Base-by-base conservation (phyloP, 768 basidiomycete species). In the Lactarius trivialis region DNA sequence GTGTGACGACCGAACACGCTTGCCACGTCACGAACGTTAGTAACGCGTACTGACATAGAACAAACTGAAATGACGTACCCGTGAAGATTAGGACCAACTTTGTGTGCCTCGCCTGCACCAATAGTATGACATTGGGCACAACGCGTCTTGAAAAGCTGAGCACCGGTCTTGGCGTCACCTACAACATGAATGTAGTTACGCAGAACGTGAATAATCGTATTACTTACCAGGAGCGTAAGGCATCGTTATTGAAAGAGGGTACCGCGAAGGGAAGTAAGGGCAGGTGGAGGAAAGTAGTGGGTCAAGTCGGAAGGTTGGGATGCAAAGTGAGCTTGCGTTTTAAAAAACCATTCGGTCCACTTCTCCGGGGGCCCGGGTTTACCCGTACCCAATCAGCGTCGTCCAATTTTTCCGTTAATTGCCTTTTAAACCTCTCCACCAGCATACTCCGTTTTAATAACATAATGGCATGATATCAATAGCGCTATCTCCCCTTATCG, bases 61-160 rank as follows among this genome's bases (percentile, higher is more conserved):
- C 28, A 15, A 41, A 28, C 7, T 3, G 32, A 21, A 52, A 39
- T 1, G 9, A 75, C 89, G 67, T 69, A 93, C 86, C 95, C 95
- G 73, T 94, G 85, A 30, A 98, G 83, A 82, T 96, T 96, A 51
- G 96, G 96, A 60, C 96, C 96, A 63, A 98, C 93, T 75, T 91
- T 91, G 79, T 93, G 81, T 45, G 84, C 80, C 70, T 85, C 91
- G 60, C 87, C 85, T 68, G 82, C 79, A 60, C 78, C 90, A 65
- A 90, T 75, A 66, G 92, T 97, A 76, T 98, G 95, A 78, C 95
- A 98, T 73, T 97, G 93, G 45, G 89, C 87, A 71, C 91, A 94
- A 61, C 94, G 89, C 64, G 93, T 94, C 81, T 94, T 96, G 88
- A 98, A 98, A 75, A 97, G 88, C 72, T 80, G 78, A 73, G 95